Evolutionary conservation across 345 rosid species (phyloP).

Genomic region (Linum trigynum): DNA sequence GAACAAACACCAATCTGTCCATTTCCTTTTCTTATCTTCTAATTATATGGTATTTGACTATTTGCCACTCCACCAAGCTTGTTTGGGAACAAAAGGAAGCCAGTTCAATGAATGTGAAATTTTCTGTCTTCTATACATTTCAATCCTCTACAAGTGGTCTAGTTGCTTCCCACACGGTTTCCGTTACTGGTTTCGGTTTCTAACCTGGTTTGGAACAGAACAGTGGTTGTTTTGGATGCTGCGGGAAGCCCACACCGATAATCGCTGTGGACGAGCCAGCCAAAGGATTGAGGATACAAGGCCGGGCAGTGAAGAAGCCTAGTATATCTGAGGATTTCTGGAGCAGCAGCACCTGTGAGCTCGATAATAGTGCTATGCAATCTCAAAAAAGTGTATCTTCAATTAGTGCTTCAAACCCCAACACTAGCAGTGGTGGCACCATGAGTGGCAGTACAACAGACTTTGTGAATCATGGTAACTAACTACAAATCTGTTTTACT

Average conservation of each 20-base stretch:
- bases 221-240: slow-evolving; percentile 34
- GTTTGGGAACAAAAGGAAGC: not conserved
- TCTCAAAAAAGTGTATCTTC: slow-evolving; percentile 26
- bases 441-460: slow-evolving; percentile 9
- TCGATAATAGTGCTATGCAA: slow-evolving; percentile 23
- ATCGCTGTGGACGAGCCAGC: slow-evolving; percentile 32
- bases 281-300: slow-evolving; percentile 27
- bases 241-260: slow-evolving; percentile 20
- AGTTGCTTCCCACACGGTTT: not conserved
- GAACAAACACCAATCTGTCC: too few species aligned
- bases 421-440: slow-evolving; percentile 3
- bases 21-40: too few species aligned
- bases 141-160: not conserved
- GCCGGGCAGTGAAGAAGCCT: slow-evolving; percentile 22
- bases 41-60: not conserved
- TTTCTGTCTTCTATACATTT: not conserved
- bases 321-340: slow-evolving; percentile 21
- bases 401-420: slow-evolving; percentile 13
- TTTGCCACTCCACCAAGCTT: not conserved
- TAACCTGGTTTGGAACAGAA: slow-evolving; percentile 24
- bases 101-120: not conserved
- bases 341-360: slow-evolving; percentile 27
- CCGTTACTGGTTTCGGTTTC: slow-evolving; percentile 2
- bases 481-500: not conserved
- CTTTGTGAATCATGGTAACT: slow-evolving; percentile 23